These are phyloP conservation scores for Phytophthora cryptogea DNA, from an alignment of 352 stramenopile genomes.

Conservation along the genomic window DNA sequence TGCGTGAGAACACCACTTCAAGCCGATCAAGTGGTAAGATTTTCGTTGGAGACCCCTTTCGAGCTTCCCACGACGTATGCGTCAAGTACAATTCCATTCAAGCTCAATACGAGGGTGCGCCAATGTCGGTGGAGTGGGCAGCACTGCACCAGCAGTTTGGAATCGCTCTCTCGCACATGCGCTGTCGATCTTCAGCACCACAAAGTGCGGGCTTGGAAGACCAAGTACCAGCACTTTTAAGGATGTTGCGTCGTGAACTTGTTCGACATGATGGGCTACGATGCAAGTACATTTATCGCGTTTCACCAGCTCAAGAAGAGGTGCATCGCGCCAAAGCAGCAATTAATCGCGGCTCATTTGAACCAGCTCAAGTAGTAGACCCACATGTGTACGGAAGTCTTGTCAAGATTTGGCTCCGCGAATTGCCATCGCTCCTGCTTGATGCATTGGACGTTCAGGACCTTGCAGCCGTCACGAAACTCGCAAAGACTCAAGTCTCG, in stretches of 20 bases:
- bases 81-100: constrained; percentile 65
- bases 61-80: constrained; percentile 50
- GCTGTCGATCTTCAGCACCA: constrained; percentile 26
- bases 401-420: constrained; percentile 66
- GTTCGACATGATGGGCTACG: constrained; percentile 43
- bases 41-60: constrained; percentile 58
- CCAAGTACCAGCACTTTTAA: constrained; percentile 49
- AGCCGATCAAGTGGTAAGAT: constrained; percentile 20
- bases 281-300: constrained; percentile 65
- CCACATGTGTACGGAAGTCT: constrained; percentile 64
- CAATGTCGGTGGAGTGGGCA: constrained; percentile 32
- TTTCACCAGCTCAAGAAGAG: constrained; percentile 51
- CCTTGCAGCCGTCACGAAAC: constrained; percentile 24
- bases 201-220: constrained; percentile 27
- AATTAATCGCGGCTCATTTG: constrained; percentile 56
- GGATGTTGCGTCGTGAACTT: constrained; percentile 62
- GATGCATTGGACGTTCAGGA: constrained; percentile 24
- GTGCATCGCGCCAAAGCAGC: constrained; percentile 44
- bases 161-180: constrained; percentile 48
- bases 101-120: constrained; percentile 56
- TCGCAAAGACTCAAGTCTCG: constrained; percentile 1
- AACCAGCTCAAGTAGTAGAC: constrained; percentile 36
- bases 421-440: constrained; percentile 53
- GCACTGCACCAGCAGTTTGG: constrained; percentile 60
- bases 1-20: constrained; percentile 5